Evolutionary conservation across 805 yeast genomes (phyloP), one percentile per base, ranked within the genome.

Genomic region (Pichia exigua): DNA sequence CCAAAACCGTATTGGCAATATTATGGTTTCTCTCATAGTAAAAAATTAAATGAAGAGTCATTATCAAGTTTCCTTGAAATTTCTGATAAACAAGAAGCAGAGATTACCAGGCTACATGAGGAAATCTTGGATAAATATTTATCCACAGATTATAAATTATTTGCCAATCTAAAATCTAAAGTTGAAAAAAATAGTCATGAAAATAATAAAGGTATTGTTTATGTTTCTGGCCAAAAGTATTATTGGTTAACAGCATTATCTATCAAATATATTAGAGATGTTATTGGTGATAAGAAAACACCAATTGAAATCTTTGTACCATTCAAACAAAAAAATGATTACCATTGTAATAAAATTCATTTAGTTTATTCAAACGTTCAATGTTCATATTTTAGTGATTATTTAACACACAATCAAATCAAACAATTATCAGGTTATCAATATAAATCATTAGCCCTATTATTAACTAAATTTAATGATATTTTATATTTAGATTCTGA

Each of bases 241-340:
- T 62, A 62, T 52, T 63, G 68, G 65, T 51, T 66, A 20, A 66
- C 70, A 3, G 57, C 60, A 7, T 10, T 65, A 17, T 63, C 68
- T 12, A 61, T 66, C 22, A 65, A 66, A 51, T 64, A 62, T 52
- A 60, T 65, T n/a, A 47, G 69, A 38, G 50, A 54, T 24, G 58
- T 60, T 7, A 46, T 65, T 32, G 46, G 60, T 27, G 70, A 66
- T 49, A 48, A 49, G 21, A 55, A 50, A 20, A 56, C 52, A 4
- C 82, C 82, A 20, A 72, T 77, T 30, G 82, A 78, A 59, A 60
- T 78, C 8, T 78, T 78, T 55, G 68, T 78, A 13, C 75, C 82
- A 0, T 45, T 48, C 24, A 60, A 68, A 12, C 77, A 75, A 32
- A 73, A 73, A 54, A 74, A 74, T 52, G 61, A 61, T 35, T 67